Evolutionary conservation across 78 protist species (phyloP).

Genomic region (Isochrysis galbana): DNA sequence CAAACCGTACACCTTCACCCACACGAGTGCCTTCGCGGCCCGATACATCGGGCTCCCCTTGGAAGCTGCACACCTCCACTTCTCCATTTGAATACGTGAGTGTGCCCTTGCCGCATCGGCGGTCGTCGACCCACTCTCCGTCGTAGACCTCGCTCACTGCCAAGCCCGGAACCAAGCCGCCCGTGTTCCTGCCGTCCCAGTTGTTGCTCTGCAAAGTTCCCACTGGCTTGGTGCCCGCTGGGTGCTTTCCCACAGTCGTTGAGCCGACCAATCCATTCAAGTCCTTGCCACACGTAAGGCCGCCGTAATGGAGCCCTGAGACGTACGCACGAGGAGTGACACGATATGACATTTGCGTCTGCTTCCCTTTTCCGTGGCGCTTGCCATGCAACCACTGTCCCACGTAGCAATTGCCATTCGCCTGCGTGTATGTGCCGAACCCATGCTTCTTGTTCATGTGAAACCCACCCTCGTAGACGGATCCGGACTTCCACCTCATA

Average conservation of each 20-base stretch:
- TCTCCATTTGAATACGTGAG: neutral
- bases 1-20: neutral
- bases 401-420: too few relatives aligned
- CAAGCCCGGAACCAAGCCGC: neutral
- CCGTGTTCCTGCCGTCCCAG: too few relatives aligned
- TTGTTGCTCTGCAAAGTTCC: neutral
- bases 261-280: too few relatives aligned
- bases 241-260: neutral
- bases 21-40: neutral
- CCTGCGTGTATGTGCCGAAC: too few relatives aligned
- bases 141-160: neutral
- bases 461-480: too few relatives aligned
- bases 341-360: neutral
- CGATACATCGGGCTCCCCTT: neutral
- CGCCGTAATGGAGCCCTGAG: neutral
- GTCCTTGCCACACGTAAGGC: too few relatives aligned
- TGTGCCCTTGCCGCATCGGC: neutral
- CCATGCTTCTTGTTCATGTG: too few relatives aligned
- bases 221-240: neutral
- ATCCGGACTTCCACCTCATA: too few relatives aligned
- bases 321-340: neutral
- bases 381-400: too few relatives aligned
- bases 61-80: neutral
- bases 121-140: neutral
- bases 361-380: neutral